Base-by-base conservation (phyloP, 2,329 filamentous ascomycete genomes). In the Byssothecium circinans region DNA sequence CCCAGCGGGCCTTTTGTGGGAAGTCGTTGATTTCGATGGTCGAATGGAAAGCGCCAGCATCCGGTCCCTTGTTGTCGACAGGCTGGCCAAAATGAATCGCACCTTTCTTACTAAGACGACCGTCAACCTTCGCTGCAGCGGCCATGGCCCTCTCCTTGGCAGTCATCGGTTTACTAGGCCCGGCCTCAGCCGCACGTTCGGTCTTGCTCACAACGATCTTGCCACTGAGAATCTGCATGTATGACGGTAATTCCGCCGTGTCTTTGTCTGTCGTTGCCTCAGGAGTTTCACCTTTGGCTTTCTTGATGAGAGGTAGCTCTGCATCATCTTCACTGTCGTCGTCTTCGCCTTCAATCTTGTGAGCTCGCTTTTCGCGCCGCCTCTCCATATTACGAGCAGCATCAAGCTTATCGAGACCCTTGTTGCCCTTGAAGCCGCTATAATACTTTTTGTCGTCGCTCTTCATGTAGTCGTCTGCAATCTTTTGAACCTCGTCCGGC, bases 1-100 rank as follows among this genome's bases (percentile, higher is more conserved):
- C 92, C 94, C 94, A 99, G 61, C 94, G 84, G 55, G 94, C 94
- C 78, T 96, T 97, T 71, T 99, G 94, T 27, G 94, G 94, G 73
- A 97, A 97, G 74, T 99, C 94, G 73, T 99, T 99, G 82, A 99
- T 99, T 73, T 97, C 94, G 52, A 99, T 80, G 3, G 92, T 97
- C 14, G 94, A 91, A 70, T 99, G 94, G 80, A 91, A 99, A 0
- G 91, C 91, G 42, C 94, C 94, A 2, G 94, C 94, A 71, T 99
- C 94, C 0, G 94, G 94, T 1, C 94, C 94, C 73, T 96, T 96
- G 76, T 99, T 99, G 76, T 99, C 94, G 67, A 96, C 95, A 7
- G 94, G 91, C 52, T 95, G 91, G 12, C 94, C 94, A 3, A 89
- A 87, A 50, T 94, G 87, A 62, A 96, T 86, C 68, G 94, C 88